Base-by-base conservation (phyloP, 768 basidiomycete species). In the Hemileccinum rubropunctum region DNA sequence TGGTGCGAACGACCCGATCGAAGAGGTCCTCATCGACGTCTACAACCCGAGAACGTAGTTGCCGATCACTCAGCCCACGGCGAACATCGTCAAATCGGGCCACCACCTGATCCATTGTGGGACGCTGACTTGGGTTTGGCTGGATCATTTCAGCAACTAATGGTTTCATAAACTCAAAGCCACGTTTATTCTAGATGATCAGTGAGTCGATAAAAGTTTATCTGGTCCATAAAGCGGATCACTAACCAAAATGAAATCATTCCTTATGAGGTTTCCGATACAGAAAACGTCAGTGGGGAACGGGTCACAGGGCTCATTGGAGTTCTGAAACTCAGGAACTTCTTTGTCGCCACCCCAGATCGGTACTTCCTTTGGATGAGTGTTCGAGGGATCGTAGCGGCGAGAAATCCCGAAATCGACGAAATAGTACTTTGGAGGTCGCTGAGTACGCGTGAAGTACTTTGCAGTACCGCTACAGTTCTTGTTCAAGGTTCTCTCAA, bases 241-340 rank as follows among this genome's bases (percentile, higher is more conserved):
- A 27, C 47, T n/a, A n/a, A n/a, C n/a, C n/a, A n/a, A n/a, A n/a
- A n/a, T n/a, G n/a, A n/a, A n/a, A n/a, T n/a, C n/a, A n/a, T n/a
- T 45, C 14, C 60, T 53, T 43, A 74, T 60, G 14, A 67, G 33
- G 48, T 76, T 77, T 0, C 74, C 76, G 0, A 77, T 49, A 45
- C 70, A 71, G 47, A 74, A 79, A 3, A 79, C 63, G 35, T 79
- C 77, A 0, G 70, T 71, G 2, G 69, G 64, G 45, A 77, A 79
- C 1, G 75, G 73, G 47, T 78, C 56, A 15, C 62, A n/a, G n/a
- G n/a, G n/a, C n/a, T n/a, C n/a, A n/a, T n/a, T n/a, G n/a, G n/a
- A n/a, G n/a, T n/a, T n/a, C n/a, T n/a, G n/a, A n/a, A n/a, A n/a
- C n/a, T n/a, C n/a, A n/a, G n/a, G n/a, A n/a, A n/a, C n/a, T n/a